phyloP scores from a whole-genome alignment of 2,329 filamentous ascomycete genomes.

The Sclerotinia spermophila region DNA sequence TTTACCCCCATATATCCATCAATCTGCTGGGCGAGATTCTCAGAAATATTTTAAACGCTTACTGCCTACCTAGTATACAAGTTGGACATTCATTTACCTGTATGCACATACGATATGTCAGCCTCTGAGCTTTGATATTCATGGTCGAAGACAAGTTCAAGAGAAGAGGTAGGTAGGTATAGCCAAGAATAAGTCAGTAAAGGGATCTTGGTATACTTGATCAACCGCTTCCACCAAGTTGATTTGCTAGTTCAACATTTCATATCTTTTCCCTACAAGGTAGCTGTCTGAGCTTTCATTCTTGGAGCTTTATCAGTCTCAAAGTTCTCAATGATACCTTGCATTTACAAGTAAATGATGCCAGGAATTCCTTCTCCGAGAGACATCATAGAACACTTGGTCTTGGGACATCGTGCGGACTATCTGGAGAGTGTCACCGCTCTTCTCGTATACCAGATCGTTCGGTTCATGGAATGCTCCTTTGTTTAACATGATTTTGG shows the following conservation, averaged over 20 bases:
- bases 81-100: not conserved
- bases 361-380: not conserved
- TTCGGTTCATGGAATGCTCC: not conserved
- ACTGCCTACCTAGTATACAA: not conserved
- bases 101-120: too few relatives aligned
- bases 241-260: not conserved
- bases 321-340: not conserved
- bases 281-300: not conserved
- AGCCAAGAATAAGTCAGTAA: not conserved
- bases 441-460: not conserved
- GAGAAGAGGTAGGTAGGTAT: not conserved
- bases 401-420: not conserved
- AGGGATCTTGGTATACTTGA: not conserved
- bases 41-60: not conserved
- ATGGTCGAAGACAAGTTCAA: not conserved
- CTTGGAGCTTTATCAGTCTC: not conserved
- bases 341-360: not conserved
- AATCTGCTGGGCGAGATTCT: not conserved
- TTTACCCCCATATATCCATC: not conserved
- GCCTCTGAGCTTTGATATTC: not conserved
- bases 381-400: not conserved
- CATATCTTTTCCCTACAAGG: not conserved
- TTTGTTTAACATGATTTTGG: not conserved
- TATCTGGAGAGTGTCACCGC: not conserved
- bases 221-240: not conserved